A percentile compares a stretch with the other conserved stretches of the same genome.
phyloP scores from a whole-genome alignment of 176 grass and related monocot species.

The Rhynchospora pubera region DNA sequence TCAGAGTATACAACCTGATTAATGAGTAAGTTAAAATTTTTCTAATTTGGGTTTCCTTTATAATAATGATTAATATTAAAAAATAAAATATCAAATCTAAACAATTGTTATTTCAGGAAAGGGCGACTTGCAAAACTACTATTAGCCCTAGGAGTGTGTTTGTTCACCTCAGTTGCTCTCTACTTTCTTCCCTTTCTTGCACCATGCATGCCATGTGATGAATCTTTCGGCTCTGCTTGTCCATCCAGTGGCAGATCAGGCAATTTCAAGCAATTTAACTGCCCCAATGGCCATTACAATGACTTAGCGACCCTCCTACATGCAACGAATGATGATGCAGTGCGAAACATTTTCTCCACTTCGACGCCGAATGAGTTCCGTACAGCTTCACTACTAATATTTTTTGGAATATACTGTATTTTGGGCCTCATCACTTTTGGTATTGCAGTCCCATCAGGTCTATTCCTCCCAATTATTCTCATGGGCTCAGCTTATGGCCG shows the following conservation, averaged over 20 bases:
- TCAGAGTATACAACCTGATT: constrained; percentile 75
- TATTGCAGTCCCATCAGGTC: constrained; percentile 83
- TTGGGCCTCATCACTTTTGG: constrained; percentile 92
- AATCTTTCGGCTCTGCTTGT: constrained; percentile 26
- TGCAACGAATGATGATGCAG: constrained; percentile 84
- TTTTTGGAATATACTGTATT: constrained; percentile 70
- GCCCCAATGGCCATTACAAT: constrained; percentile 72
- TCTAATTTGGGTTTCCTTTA: neutral
- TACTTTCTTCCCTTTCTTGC: constrained; percentile 72
- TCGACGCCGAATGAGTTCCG: constrained; percentile 66
- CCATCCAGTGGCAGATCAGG: constrained; percentile 51
- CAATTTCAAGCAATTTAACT: constrained; percentile 99
- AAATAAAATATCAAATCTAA: neutral
- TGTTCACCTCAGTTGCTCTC: constrained; percentile 58
- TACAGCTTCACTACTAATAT: constrained; percentile 63
- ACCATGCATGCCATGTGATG: constrained; percentile 63
- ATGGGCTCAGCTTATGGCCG: constrained; percentile 94
- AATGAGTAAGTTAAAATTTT: constrained; percentile 38
- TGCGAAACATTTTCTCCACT: constrained; percentile 89
- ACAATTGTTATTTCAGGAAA: constrained; percentile 28
- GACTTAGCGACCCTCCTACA: constrained; percentile 86
- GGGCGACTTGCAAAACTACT: constrained; percentile 55
- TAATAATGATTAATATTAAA: neutral
- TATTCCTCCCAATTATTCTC: constrained; percentile 98
- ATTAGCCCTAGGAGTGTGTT: constrained; percentile 44